phyloP scores from a whole-genome alignment of 148 eudicot genomes.

The Nepenthes gracilis region DNA sequence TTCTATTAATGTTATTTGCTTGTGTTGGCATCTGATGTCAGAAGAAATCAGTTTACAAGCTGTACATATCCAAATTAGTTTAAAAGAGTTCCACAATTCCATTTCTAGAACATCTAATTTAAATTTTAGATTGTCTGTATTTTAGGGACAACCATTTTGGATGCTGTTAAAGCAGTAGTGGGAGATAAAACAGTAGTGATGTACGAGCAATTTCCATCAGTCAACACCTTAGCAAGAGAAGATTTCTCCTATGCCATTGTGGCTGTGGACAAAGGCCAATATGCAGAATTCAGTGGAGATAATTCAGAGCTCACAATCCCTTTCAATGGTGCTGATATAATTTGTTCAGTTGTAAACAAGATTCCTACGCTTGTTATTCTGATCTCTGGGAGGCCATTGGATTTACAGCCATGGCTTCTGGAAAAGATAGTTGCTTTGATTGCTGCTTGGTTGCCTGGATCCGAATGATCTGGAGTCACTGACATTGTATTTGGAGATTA shows the following conservation, averaged over 20 bases:
- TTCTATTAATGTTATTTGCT: neutral
- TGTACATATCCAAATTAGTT: neutral
- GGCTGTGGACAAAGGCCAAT: conserved; percentile 77
- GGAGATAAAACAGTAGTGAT: conserved; percentile 53
- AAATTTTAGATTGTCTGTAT: conserved; percentile 1
- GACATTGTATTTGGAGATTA: conserved; percentile 74
- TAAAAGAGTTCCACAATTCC: neutral
- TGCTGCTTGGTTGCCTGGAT: conserved; percentile 93
- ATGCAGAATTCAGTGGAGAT: conserved; percentile 72
- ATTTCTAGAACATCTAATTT: conserved; percentile 9
- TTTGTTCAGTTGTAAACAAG: conserved; percentile 43
- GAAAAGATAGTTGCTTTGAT: conserved; percentile 59
- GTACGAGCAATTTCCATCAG: conserved; percentile 50
- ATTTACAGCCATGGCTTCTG: conserved; percentile 45
- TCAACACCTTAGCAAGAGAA: conserved; percentile 43
- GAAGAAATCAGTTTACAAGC: neutral
- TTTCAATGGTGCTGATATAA: conserved; percentile 48
- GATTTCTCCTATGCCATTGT: conserved; percentile 67
- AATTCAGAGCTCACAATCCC: conserved; percentile 57
- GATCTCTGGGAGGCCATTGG: conserved; percentile 78
- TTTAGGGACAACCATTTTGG: conserved; percentile 80
- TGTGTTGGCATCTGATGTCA: neutral
- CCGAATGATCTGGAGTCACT: conserved; percentile 68
- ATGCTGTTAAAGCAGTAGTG: conserved; percentile 48
- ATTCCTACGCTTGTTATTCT: conserved; percentile 69